Base-by-base conservation (phyloP, 2,329 filamentous ascomycete species). In the Sporothrix protearum region DNA sequence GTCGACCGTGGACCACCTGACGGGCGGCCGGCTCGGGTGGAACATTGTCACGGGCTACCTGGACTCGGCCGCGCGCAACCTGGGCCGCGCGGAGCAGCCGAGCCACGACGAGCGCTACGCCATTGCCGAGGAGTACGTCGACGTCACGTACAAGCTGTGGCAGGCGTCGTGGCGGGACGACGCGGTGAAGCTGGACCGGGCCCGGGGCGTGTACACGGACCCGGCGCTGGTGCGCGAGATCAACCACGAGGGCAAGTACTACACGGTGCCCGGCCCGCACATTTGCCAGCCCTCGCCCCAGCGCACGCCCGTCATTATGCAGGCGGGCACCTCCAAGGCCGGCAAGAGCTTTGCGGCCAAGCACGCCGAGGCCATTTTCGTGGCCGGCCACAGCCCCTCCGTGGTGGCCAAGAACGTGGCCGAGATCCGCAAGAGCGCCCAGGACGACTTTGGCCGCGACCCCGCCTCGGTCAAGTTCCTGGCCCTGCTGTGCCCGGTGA, bases 401-500 rank as follows among this genome's bases (percentile, higher is more conserved):
- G 69, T 74, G 12, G 66, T 71, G 12, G 61, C 47, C 10, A 36
- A 36, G 19, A 71, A 57, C 7, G 73, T 75, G n/a, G 71, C 69
- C 7, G 61, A 71, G 36, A 75, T 74, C 19, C 74, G 75, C 0
- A 49, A 28, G 25, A 47, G 19, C 2, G 75, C 73, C 0, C 70
- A 59, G 2, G 64, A 63, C n/a, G 36, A 71, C 7, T 67, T 84
- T 84, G 74, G 75, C 10, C 75, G 76, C 7, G 73, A 75, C 53
- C 73, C 75, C 1, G 3, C 53, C 25, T 25, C 55, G 22, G 36
- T 77, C 72, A 76, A 76, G 68, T 73, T 77, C 28, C 70, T 77
- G n/a, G 73, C 74, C 10, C 45, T 66, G 7, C 66, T 77, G 14
- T 74, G 69, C 5, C 71, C 69, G 2, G 73, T 77, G 2, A 28